These are phyloP conservation scores for Metarhizium album DNA, from an alignment of 2,329 filamentous ascomycete species.

Conservation along the genomic window DNA sequence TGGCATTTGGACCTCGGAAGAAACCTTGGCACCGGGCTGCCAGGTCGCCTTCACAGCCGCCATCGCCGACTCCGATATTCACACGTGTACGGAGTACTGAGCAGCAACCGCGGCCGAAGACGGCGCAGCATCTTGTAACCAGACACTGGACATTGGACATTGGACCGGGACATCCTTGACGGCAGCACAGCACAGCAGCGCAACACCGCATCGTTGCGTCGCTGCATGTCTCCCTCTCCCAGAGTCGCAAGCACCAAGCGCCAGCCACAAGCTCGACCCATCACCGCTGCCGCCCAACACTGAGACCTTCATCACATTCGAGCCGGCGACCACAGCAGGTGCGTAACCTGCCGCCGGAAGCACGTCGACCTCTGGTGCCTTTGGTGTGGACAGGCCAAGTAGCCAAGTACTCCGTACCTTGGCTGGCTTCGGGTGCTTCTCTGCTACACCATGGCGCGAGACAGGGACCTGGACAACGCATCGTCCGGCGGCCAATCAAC, in stretches of 20 bases:
- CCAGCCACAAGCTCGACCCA: not conserved
- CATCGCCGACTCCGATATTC: conserved; percentile 7
- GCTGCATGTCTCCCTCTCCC: not conserved
- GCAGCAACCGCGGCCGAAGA: not conserved
- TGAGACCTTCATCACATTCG: conserved; percentile 2
- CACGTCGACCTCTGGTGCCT: not conserved
- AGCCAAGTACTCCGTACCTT: not conserved
- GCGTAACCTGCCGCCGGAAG: too few relatives aligned
- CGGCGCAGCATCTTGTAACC: too few relatives aligned
- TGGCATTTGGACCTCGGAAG: conserved; percentile 2
- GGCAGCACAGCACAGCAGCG: not conserved
- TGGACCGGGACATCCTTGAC: too few relatives aligned
- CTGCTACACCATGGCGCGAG: conserved; percentile 26
- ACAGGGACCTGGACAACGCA: conserved; percentile 37
- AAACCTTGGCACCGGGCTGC: not conserved
- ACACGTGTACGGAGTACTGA: conserved; percentile 8
- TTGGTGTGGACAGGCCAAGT: not conserved
- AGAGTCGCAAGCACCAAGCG: not conserved
- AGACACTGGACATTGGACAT: too few relatives aligned
- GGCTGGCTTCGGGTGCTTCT: not conserved
- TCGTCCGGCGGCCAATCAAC: conserved; percentile 45
- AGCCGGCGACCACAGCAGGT: conserved; percentile 4
- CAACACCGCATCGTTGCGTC: not conserved
- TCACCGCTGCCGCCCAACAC: not conserved
- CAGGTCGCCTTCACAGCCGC: not conserved